Percentiles rank a stretch among this genome's conserved stretches.
These are phyloP conservation scores for Gymnopilus dilepis DNA, from an alignment of 768 basidiomycete species.

Conservation along the genomic window DNA sequence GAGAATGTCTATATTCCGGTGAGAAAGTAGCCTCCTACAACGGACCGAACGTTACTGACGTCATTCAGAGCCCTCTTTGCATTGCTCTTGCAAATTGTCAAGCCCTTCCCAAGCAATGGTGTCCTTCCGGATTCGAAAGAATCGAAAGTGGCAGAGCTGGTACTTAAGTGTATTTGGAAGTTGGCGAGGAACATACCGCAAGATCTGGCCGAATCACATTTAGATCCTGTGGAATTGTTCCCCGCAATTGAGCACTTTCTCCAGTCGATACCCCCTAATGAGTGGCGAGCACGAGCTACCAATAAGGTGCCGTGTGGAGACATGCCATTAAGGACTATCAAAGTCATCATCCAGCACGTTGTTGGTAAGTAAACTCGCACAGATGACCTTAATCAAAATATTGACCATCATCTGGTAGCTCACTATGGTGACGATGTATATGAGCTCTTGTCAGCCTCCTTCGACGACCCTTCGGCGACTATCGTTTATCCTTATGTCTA, in stretches of 20 bases:
- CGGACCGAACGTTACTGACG: slow-evolving; percentile 3
- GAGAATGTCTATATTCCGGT: slow-evolving; percentile 92
- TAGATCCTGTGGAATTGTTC: slow-evolving; percentile 90
- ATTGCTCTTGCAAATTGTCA: slow-evolving; percentile 80
- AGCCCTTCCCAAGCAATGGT: slow-evolving; percentile 80
- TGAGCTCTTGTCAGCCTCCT: slow-evolving; percentile 86
- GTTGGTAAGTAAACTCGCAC: slow-evolving; percentile 69
- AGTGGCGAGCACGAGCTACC: slow-evolving; percentile 91
- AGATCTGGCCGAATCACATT: slow-evolving; percentile 76
- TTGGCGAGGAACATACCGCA: slow-evolving; percentile 93
- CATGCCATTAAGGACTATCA: slow-evolving; percentile 97
- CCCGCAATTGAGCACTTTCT: slow-evolving; percentile 94
- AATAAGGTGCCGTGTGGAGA: slow-evolving; percentile 95
- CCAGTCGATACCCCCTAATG: slow-evolving; percentile 91
- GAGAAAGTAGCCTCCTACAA: slow-evolving; percentile 29
- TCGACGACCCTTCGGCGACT: slow-evolving; percentile 96
- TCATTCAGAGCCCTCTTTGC: slow-evolving; percentile 72
- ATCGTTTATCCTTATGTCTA: slow-evolving; percentile 97
- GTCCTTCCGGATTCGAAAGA: slow-evolving; percentile 79
- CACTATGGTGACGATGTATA: slow-evolving; percentile 91
- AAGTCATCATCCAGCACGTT: slow-evolving; percentile 97
- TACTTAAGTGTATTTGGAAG: slow-evolving; percentile 98
- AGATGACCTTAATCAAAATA: neutral
- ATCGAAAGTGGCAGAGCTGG: slow-evolving; percentile 89
- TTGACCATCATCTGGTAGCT: slow-evolving; percentile 48